A percentile compares a stretch with the other conserved stretches of the same genome.
phyloP scores from a whole-genome alignment of 2,329 filamentous ascomycete species.

The Penicillium hordei region DNA sequence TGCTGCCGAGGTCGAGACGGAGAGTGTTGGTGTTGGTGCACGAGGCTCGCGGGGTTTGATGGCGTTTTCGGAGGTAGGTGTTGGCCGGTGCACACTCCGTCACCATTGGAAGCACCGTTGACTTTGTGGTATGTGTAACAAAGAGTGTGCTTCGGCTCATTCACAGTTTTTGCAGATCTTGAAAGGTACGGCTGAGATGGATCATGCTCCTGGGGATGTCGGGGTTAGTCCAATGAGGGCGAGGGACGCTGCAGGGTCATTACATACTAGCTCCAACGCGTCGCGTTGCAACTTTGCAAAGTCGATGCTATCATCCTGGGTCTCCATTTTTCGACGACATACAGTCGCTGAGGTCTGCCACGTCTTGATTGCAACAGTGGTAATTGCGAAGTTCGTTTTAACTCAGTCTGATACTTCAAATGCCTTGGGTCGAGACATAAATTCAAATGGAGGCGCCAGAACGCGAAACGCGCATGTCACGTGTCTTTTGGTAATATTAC shows the following conservation, averaged over 20 bases:
- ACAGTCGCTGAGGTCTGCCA: neutral
- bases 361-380: neutral
- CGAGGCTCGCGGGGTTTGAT: slow-evolving; percentile 12
- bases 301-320: slow-evolving; percentile 40
- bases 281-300: slow-evolving; percentile 42
- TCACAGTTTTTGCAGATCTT: slow-evolving; percentile 11
- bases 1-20: slow-evolving; percentile 16
- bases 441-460: neutral
- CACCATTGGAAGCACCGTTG: neutral
- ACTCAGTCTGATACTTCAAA: neutral
- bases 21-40: slow-evolving; percentile 4
- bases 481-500: slow-evolving; percentile 33
- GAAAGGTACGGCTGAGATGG: slow-evolving; percentile 26
- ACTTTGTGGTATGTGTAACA: slow-evolving; percentile 1
- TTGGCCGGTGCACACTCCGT: slow-evolving; percentile 7
- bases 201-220: slow-evolving; percentile 29
- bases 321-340: neutral
- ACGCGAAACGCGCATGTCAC: slow-evolving; percentile 33
- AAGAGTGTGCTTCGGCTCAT: slow-evolving; percentile 1
- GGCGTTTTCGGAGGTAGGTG: slow-evolving; percentile 11
- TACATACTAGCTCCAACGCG: slow-evolving; percentile 43
- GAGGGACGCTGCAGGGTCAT: slow-evolving; percentile 28
- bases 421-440: neutral
- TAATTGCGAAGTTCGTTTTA: neutral
- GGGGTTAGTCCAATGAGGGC: slow-evolving; percentile 32